These are phyloP conservation scores for Mycotypha africana DNA, from an alignment of 371 early-diverging fungal species.

Conservation along the genomic window DNA sequence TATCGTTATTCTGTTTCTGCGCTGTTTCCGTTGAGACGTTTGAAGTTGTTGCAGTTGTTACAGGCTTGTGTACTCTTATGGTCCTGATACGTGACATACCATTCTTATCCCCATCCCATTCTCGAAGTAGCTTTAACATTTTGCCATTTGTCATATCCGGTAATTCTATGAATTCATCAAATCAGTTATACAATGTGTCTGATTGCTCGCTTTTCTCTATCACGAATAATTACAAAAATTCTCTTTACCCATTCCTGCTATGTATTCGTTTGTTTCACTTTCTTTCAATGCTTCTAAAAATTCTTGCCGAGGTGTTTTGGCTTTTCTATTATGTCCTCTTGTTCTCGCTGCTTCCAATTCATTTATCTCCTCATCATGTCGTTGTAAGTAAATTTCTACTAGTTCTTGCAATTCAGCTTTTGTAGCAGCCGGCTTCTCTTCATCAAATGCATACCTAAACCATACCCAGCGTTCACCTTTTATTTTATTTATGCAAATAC, in stretches of 20 bases:
- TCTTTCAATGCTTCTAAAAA: conserved; percentile 36
- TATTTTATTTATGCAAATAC: too few relatives aligned
- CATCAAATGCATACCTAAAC: conserved; percentile 58
- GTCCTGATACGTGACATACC: conserved; percentile 35
- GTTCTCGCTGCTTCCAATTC: conserved; percentile 39
- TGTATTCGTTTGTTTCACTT: conserved; percentile 50
- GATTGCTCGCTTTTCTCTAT: conserved; percentile 8
- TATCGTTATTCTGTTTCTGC: too few relatives aligned
- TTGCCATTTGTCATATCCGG: conserved; percentile 57
- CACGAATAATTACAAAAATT: too few relatives aligned
- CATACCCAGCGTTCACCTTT: conserved; percentile 52
- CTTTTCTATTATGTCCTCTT: conserved; percentile 41
- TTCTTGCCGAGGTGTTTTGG: conserved; percentile 47
- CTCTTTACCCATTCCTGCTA: conserved; percentile 52
- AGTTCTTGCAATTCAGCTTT: conserved; percentile 46
- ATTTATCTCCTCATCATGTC: conserved; percentile 51
- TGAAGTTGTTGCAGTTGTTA: neutral
- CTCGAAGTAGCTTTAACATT: conserved; percentile 42
- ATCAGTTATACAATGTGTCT: neutral
- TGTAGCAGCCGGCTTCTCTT: conserved; percentile 30
- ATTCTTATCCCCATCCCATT: conserved; percentile 61
- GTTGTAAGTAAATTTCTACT: conserved; percentile 40
- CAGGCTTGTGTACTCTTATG: conserved; percentile 10
- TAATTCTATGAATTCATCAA: conserved; percentile 31
- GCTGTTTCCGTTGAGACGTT: too few relatives aligned